phyloP scores from a whole-genome alignment of 2,329 filamentous ascomycete genomes.

The Canariomyces notabilis region DNA sequence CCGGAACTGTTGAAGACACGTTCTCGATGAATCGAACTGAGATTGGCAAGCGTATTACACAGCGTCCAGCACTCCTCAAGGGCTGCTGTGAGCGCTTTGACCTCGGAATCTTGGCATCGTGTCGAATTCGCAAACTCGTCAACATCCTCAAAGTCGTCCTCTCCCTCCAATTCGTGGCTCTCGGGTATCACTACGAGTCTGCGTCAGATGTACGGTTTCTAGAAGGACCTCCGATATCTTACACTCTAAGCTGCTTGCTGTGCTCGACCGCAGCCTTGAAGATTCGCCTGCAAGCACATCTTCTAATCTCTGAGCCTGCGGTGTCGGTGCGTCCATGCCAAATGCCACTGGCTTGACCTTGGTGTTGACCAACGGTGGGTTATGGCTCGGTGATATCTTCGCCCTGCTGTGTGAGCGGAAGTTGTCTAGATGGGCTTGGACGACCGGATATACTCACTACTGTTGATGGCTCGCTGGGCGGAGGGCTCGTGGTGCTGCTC shows the following conservation, averaged over 20 bases:
- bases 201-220: slow-evolving; percentile 2
- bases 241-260: slow-evolving; percentile 76
- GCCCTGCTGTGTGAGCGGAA: slow-evolving; percentile 19
- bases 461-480: slow-evolving; percentile 32
- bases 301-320: slow-evolving; percentile 75
- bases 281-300: slow-evolving; percentile 57
- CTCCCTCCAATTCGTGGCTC: slow-evolving; percentile 44
- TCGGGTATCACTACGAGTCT: slow-evolving; percentile 46
- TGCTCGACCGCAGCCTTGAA: slow-evolving; percentile 57
- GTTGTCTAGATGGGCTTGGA: neutral
- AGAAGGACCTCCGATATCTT: slow-evolving; percentile 23
- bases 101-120: slow-evolving; percentile 51
- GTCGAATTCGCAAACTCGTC: slow-evolving; percentile 37
- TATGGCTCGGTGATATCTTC: slow-evolving; percentile 39
- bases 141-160: slow-evolving; percentile 51
- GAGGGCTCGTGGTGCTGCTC: slow-evolving; percentile 31
- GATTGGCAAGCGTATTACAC: slow-evolving; percentile 81
- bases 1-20: slow-evolving; percentile 72
- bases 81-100: slow-evolving; percentile 66
- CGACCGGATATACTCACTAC: slow-evolving; percentile 29
- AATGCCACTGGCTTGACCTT: slow-evolving; percentile 63
- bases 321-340: slow-evolving; percentile 66
- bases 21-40: slow-evolving; percentile 79
- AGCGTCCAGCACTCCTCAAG: slow-evolving; percentile 89
- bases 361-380: slow-evolving; percentile 68